Conservation (phyloP, 2,329 filamentous ascomycete genomes). For the Leptographium galeiforme region DNA sequence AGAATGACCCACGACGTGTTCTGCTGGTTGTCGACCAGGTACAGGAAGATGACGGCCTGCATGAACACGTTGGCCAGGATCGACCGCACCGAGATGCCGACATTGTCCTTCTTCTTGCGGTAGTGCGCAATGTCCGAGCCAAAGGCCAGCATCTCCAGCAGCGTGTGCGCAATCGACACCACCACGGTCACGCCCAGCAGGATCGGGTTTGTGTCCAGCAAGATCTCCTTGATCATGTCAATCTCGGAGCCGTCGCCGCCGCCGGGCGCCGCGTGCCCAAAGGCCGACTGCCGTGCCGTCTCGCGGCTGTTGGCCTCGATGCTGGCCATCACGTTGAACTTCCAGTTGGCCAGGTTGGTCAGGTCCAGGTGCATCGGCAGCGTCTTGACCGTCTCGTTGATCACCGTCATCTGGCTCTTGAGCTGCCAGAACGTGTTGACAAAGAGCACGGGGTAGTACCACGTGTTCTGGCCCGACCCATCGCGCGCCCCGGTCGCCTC, state of each 20-base stretch:
- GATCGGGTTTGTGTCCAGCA: slow-evolving; percentile 88
- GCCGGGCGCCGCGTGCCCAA: slow-evolving; percentile 55
- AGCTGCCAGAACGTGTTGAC: slow-evolving; percentile 98
- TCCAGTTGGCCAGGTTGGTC: slow-evolving; percentile 73
- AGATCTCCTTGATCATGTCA: slow-evolving; percentile 91
- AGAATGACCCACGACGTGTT: slow-evolving; percentile 99
- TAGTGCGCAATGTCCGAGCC: slow-evolving; percentile 96
- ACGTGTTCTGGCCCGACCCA: slow-evolving; percentile 70
- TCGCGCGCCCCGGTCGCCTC: slow-evolving; percentile 75
- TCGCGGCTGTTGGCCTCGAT: slow-evolving; percentile 83
- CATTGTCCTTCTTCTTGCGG: slow-evolving; percentile 99
- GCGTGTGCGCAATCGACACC: slow-evolving; percentile 79
- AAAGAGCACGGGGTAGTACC: slow-evolving; percentile 86
- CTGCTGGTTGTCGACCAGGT: slow-evolving; percentile 92
- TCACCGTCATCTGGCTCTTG: slow-evolving; percentile 73
- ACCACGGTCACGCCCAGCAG: slow-evolving; percentile 73
- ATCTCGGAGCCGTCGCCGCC: slow-evolving; percentile 86
- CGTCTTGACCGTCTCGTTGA: slow-evolving; percentile 79
- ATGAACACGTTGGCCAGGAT: slow-evolving; percentile 97
- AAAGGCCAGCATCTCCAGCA: slow-evolving; percentile 93
- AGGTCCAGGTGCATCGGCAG: slow-evolving; percentile 75
- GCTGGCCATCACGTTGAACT: slow-evolving; percentile 72
- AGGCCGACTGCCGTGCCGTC: slow-evolving; percentile 63
- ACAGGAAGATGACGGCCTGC: slow-evolving; percentile 91
- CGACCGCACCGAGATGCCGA: slow-evolving; percentile 89